These are phyloP conservation scores for Leptosphaerulina australis DNA, from an alignment of 2,329 filamentous ascomycete genomes.

Conservation along the genomic window DNA sequence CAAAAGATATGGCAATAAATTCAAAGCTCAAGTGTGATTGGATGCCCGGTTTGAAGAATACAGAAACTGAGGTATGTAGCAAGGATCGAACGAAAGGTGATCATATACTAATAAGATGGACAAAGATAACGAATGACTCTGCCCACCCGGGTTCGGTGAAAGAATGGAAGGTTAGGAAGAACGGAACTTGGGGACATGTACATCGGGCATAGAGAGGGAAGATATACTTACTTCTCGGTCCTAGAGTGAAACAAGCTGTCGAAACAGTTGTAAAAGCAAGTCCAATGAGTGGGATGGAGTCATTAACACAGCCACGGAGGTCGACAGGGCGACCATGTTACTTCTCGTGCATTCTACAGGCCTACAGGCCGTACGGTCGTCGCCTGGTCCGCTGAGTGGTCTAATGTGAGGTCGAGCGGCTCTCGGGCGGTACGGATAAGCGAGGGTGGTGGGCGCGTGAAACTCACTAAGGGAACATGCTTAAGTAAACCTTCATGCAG, in stretches of 20 bases:
- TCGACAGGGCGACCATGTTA: constrained; percentile 27
- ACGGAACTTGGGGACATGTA: constrained; percentile 18
- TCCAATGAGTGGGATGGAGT: constrained; percentile 20
- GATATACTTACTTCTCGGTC: constrained; percentile 34
- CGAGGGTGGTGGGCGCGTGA: constrained; percentile 31
- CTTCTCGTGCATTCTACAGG: constrained; percentile 41
- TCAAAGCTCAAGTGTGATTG: constrained; percentile 19
- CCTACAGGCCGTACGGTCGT: constrained; percentile 15
- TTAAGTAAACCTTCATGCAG: constrained; percentile 34
- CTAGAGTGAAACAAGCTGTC: constrained; percentile 19
- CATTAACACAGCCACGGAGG: constrained; percentile 38
- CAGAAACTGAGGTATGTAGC: constrained; percentile 22
- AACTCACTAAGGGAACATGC: constrained; percentile 36
- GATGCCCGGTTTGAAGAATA: constrained; percentile 33
- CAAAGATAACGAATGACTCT: constrained; percentile 50
- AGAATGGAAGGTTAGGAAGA: constrained; percentile 14
- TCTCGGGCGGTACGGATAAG: constrained; percentile 23
- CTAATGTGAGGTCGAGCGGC: constrained; percentile 26
- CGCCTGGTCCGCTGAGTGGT: constrained; percentile 14
- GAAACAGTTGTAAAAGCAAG: constrained; percentile 33
- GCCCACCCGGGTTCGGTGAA: constrained; percentile 29
- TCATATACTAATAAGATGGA: constrained; percentile 37
- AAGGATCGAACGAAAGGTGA: constrained; percentile 33
- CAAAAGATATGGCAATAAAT: constrained; percentile 7
- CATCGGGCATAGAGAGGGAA: constrained; percentile 28